These are phyloP conservation scores for Harringtonia lauricola DNA, from an alignment of 2,329 filamentous ascomycete genomes.

Conservation along the genomic window DNA sequence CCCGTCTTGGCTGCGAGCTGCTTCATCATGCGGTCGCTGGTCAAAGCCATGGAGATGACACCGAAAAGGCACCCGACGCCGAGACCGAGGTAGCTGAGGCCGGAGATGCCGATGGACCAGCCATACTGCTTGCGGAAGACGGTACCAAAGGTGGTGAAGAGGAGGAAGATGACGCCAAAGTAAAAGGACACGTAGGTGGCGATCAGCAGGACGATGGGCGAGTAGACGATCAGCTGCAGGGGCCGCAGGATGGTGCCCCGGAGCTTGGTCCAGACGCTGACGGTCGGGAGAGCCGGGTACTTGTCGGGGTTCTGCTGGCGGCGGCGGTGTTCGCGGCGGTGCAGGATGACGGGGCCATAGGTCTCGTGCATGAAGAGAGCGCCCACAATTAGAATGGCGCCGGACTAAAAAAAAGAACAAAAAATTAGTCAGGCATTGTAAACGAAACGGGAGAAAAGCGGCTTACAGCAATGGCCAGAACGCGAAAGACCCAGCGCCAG, in stretches of 20 bases:
- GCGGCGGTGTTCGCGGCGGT: conserved; percentile 23
- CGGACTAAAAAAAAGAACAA: not conserved
- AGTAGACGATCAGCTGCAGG: conserved; percentile 41
- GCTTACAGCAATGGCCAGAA: conserved; percentile 20
- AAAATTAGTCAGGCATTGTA: not conserved
- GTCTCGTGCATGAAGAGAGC: conserved; percentile 4
- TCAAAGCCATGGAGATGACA: conserved; percentile 34
- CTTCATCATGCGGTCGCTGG: conserved; percentile 47
- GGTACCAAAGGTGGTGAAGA: conserved; percentile 42
- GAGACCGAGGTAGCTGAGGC: conserved; percentile 42
- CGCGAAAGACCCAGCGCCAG: conserved; percentile 39
- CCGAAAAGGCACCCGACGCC: conserved; percentile 32
- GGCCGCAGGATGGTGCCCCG: conserved; percentile 28
- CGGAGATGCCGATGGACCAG: conserved; percentile 31
- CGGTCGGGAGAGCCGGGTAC: not conserved
- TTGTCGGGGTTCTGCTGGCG: conserved; percentile 18
- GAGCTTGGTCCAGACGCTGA: conserved; percentile 17
- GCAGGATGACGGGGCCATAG: conserved; percentile 16
- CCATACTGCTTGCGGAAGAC: conserved; percentile 38
- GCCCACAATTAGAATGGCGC: not conserved
- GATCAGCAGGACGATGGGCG: conserved; percentile 37
- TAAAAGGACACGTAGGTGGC: conserved; percentile 40
- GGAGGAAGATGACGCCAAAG: conserved; percentile 43
- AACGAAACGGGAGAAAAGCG: too few relatives aligned
- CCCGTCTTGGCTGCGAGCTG: conserved; percentile 20